Conservation (phyloP, 179 eudicot species). For the Amaranthus tricolor region DNA sequence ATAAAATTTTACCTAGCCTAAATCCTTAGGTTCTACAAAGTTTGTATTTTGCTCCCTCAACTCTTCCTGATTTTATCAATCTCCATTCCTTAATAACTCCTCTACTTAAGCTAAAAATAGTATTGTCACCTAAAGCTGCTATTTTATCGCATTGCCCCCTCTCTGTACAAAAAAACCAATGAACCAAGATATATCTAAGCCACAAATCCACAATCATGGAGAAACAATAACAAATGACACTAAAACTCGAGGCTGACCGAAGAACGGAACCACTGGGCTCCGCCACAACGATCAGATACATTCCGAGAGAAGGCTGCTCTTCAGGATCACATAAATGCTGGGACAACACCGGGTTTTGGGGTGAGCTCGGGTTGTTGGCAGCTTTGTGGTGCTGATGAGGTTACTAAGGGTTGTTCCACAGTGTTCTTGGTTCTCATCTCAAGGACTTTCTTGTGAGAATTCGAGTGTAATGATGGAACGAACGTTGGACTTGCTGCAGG, state of each 20-base stretch:
- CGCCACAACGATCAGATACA: too few species aligned
- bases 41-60: slow-evolving; percentile 17
- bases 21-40: slow-evolving; percentile 25
- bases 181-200: slow-evolving; percentile 42
- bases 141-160: slow-evolving; percentile 26
- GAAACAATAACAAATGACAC: slow-evolving; percentile 21
- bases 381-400: too few species aligned
- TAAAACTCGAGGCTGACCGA: slow-evolving; percentile 10
- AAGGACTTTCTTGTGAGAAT: slow-evolving; percentile 79
- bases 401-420: background rate
- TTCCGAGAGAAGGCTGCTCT: too few species aligned
- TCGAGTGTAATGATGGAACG: slow-evolving; percentile 65
- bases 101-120: slow-evolving; percentile 31
- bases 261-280: background rate
- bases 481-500: slow-evolving; percentile 89
- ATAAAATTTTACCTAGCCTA: slow-evolving; percentile 35
- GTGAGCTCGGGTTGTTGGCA: slow-evolving; percentile 27
- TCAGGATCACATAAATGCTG: slow-evolving; percentile 26
- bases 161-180: slow-evolving; percentile 59
- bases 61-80: slow-evolving; percentile 1
- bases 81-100: slow-evolving; percentile 14
- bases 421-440: slow-evolving; percentile 58
- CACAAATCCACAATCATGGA: slow-evolving; percentile 10
- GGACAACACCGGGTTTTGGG: slow-evolving; percentile 24
- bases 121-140: slow-evolving; percentile 36